These are phyloP conservation scores for Apophysomyces ossiformis DNA, from an alignment of 371 early-diverging fungal species.

Conservation along the genomic window DNA sequence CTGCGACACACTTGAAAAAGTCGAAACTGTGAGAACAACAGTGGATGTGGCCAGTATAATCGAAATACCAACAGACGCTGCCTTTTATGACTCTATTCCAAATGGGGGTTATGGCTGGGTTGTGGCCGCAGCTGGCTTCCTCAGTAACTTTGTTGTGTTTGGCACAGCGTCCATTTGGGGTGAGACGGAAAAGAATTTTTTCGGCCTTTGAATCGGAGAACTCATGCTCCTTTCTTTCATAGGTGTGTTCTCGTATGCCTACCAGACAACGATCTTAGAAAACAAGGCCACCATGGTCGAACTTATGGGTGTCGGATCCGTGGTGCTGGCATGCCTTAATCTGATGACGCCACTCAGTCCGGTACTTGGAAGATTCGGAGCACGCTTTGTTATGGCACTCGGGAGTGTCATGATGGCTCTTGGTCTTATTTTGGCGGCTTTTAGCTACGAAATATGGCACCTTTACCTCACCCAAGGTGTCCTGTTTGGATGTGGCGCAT, in stretches of 20 bases:
- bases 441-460: slow-evolving; percentile 57
- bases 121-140: slow-evolving; percentile 38
- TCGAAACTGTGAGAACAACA: slow-evolving; percentile 15
- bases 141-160: slow-evolving; percentile 44
- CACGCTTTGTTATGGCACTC: slow-evolving; percentile 33
- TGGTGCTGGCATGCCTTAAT: slow-evolving; percentile 47
- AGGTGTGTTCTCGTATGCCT: slow-evolving; percentile 49
- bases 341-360: slow-evolving; percentile 48
- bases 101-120: slow-evolving; percentile 52
- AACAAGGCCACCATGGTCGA: slow-evolving; percentile 44
- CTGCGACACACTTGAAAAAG: background rate
- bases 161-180: slow-evolving; percentile 46
- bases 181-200: slow-evolving; percentile 12
- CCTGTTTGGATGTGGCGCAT: slow-evolving; percentile 43
- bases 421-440: slow-evolving; percentile 53
- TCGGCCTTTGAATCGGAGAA: too few relatives aligned
- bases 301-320: slow-evolving; percentile 57
- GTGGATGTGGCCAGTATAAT: slow-evolving; percentile 41
- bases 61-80: slow-evolving; percentile 25
- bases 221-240: background rate
- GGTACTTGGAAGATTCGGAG: slow-evolving; percentile 45
- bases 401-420: slow-evolving; percentile 54
- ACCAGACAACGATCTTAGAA: slow-evolving; percentile 31
- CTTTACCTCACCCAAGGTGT: slow-evolving; percentile 37
- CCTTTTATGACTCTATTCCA: slow-evolving; percentile 33